Evolutionary conservation across 495 filamentous ascomycete species (phyloP), one percentile per base, ranked within the genome.

Genomic region (Aspergillus biplanus): DNA sequence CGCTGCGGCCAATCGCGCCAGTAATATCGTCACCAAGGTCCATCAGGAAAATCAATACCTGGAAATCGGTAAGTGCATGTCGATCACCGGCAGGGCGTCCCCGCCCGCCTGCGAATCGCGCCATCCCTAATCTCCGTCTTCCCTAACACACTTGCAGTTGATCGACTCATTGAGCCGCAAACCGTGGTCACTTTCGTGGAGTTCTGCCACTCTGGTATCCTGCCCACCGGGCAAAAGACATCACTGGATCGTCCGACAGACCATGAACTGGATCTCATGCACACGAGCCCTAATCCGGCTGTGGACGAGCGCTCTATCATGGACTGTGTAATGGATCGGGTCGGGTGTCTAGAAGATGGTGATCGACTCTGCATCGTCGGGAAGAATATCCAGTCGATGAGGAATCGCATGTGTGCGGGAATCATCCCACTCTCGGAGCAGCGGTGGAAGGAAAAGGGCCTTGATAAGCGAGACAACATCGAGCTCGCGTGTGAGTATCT

Each of bases 141-240:
- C 21, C 21, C 21, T 27, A 2, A 27, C 21, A 27, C 21, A 27
- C 2, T 27, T 63, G 39, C 39, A 75, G 54, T 73, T 89, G 27
- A 80, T 73, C 0, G 88, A 86, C n/a, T 50, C 47, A 21, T 50
- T 4, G 47, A 50, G 16, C 47, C 47, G n/a, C 47, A 50, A 18
- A 50, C 47, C 0, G 11, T 50, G 18, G 47, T 31, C 7, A n/a
- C 18, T 11, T 50, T 50, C 9, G 5, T 50, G 9, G 47, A 50
- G 47, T 50, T 50, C 9, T 50, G 47, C 16, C 1, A 1, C 11
- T 4, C 6, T 4, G 47, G 47, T 2, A 5, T 31, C 7, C 21
- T 50, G 5, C 47, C 47, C 5, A 50, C 16, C 1, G 47, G 47
- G 6, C 18, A 50, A 18, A 0, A 7, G 6, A 21, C 47, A 1